These are phyloP conservation scores for Nicotiana noctiflora DNA, from an alignment of 257 asterid species.

Conservation along the genomic window DNA sequence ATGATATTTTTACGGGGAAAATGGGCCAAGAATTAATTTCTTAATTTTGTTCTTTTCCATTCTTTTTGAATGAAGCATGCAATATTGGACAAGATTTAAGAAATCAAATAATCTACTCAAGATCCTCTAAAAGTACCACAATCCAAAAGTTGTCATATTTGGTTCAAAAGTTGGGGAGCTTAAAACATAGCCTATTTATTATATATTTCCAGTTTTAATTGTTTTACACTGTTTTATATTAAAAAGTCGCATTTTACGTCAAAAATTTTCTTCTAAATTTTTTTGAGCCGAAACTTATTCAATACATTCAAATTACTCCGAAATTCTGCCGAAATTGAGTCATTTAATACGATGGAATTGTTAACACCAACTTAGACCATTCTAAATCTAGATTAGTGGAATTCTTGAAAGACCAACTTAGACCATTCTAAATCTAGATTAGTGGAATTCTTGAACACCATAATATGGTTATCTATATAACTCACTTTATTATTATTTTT, in stretches of 20 bases:
- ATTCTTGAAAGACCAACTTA: neutral
- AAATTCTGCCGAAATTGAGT: neutral
- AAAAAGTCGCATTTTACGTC: neutral
- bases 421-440: neutral
- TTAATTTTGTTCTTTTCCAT: neutral
- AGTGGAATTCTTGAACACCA: neutral
- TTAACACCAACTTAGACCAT: neutral
- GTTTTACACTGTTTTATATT: neutral
- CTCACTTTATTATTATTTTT: neutral
- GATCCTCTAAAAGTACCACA: neutral
- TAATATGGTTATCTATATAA: neutral
- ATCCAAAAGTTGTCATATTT: too few species aligned
- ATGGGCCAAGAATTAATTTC: neutral
- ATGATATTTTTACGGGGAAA: neutral
- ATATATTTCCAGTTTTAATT: too few species aligned
- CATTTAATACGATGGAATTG: neutral
- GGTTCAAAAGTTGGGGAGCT: too few species aligned
- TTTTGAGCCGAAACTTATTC: neutral
- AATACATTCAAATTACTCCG: neutral
- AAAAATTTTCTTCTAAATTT: neutral
- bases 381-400: neutral
- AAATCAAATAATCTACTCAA: neutral
- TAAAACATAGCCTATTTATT: too few species aligned
- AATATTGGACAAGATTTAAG: neutral
- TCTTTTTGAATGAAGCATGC: slow-evolving; percentile 1